These are phyloP conservation scores for Ulvella scutata DNA, from an alignment of 139 green algal genomes.

Conservation along the genomic window DNA sequence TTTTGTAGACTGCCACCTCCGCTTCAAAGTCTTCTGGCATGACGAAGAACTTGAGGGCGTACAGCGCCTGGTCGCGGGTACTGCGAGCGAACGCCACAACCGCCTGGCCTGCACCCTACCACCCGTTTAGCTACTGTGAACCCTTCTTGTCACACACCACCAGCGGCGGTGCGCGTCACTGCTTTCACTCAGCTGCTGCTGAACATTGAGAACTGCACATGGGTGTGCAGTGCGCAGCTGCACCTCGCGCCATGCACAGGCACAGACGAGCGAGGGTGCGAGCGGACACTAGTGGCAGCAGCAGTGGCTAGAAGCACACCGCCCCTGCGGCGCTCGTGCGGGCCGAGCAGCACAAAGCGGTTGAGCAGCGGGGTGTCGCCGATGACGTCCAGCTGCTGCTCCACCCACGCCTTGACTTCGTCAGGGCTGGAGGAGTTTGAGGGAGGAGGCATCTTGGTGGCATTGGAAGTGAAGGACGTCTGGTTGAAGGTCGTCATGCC, in stretches of 20 bases:
- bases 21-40: neutral
- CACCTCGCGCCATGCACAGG: neutral
- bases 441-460: neutral
- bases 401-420: neutral
- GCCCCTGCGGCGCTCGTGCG: neutral
- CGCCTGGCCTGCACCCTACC: neutral
- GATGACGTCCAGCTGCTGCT: neutral
- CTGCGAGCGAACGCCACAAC: neutral
- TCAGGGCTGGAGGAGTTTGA: neutral
- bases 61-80: neutral
- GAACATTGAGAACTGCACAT: neutral
- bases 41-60: constrained; percentile 2
- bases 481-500: neutral
- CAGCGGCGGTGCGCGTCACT: neutral
- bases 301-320: too few relatives aligned
- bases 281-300: too few relatives aligned
- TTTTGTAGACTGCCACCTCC: neutral
- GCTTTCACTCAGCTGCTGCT: neutral
- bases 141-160: neutral
- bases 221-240: neutral
- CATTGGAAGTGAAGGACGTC: too few relatives aligned
- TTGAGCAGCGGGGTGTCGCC: constrained; percentile 1
- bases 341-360: neutral
- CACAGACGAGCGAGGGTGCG: too few relatives aligned
- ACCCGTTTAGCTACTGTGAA: neutral